Conservation (phyloP, 495 filamentous ascomycete species). For the Bryoglossum gracile region DNA sequence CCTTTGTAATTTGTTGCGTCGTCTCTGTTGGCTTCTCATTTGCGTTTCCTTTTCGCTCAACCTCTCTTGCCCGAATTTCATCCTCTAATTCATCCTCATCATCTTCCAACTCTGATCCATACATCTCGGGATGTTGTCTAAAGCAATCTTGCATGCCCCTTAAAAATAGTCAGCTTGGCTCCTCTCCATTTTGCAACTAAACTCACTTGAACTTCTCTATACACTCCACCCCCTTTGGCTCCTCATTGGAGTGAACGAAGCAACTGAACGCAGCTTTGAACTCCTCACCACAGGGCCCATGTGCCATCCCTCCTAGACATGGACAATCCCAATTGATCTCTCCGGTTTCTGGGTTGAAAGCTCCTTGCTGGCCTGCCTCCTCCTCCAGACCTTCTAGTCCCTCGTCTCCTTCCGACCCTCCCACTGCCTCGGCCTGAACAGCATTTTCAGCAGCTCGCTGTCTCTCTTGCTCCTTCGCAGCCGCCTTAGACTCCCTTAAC, state of each 20-base stretch:
- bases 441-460: conserved; percentile 17
- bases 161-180: conserved; percentile 24
- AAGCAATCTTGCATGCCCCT: conserved; percentile 98
- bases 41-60: neutral
- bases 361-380: conserved; percentile 77
- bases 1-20: too few species aligned
- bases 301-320: conserved; percentile 93
- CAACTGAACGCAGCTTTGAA: conserved; percentile 95
- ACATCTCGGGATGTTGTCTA: conserved; percentile 80
- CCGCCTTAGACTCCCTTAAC: conserved; percentile 27
- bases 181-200: neutral
- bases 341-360: conserved; percentile 96
- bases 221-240: conserved; percentile 98
- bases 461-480: conserved; percentile 23
- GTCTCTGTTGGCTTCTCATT: conserved; percentile 1
- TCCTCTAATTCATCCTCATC: conserved; percentile 55
- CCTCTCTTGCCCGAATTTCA: conserved; percentile 24
- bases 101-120: conserved; percentile 82
- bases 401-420: conserved; percentile 16
- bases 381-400: conserved; percentile 58
- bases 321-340: conserved; percentile 99
- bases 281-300: conserved; percentile 91
- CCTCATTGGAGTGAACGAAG: conserved; percentile 88
- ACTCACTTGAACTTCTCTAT: conserved; percentile 95
- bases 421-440: conserved; percentile 12